Evolutionary conservation across 148 eudicot genomes (phyloP).

Genomic region (Rhododendron ferrugineum): DNA sequence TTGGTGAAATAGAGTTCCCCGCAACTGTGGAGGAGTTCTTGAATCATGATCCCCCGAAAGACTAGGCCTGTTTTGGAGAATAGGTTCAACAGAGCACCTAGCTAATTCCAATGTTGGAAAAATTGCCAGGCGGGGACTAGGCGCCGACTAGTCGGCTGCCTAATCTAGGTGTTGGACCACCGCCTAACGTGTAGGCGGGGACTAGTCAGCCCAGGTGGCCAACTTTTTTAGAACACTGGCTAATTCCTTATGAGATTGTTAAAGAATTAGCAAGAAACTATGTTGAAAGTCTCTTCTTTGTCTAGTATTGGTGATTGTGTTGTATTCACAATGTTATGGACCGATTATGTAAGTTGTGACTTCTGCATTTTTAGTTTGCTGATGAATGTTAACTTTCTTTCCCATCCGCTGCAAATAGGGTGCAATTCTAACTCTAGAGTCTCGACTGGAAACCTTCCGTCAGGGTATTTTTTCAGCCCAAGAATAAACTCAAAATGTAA

Average conservation of each 20-base stretch:
- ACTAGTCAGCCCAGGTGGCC: not conserved
- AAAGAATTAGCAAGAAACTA: not conserved
- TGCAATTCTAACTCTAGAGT: not conserved
- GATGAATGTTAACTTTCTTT: not conserved
- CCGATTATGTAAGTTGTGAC: not conserved
- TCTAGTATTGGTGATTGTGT: not conserved
- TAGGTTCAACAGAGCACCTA: not conserved
- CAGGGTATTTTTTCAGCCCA: not conserved
- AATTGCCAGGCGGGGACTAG: not conserved
- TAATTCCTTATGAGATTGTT: not conserved
- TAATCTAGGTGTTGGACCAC: not conserved
- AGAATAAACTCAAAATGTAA: not conserved
- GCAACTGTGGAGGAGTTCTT: slow-evolving; percentile 65
- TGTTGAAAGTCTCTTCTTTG: not conserved
- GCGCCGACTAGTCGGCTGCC: not conserved
- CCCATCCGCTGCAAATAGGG: not conserved
- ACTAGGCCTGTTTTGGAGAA: slow-evolving; percentile 4
- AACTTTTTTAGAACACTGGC: not conserved
- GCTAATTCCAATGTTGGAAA: not conserved
- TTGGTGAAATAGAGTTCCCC: slow-evolving; percentile 56
- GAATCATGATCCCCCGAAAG: slow-evolving; percentile 54
- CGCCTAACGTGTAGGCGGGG: not conserved
- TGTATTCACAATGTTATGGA: not conserved
- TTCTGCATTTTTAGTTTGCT: not conserved
- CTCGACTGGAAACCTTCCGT: not conserved